phyloP scores from a whole-genome alignment of 208 protist genomes.

The Tritrichomonas musculus region DNA sequence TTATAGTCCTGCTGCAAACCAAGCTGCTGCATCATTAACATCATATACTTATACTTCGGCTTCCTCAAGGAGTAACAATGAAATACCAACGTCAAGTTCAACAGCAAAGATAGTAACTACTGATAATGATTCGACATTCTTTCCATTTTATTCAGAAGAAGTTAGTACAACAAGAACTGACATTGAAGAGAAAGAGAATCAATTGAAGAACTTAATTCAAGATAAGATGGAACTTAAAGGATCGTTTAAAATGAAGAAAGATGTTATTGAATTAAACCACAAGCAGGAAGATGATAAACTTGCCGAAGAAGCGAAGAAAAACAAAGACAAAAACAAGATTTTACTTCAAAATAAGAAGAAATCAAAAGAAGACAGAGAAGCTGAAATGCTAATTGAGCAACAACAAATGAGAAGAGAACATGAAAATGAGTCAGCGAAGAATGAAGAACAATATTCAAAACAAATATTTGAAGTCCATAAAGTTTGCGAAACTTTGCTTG shows the following conservation, averaged over 20 bases:
- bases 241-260: constrained; percentile 29
- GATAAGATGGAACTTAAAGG: not conserved
- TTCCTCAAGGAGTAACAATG: too few species aligned
- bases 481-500: not conserved
- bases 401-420: not conserved
- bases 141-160: not conserved
- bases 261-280: not conserved
- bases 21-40: too few species aligned
- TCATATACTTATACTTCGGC: too few species aligned
- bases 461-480: not conserved
- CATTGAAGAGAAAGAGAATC: constrained; percentile 16
- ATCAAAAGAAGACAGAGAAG: not conserved
- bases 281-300: not conserved
- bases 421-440: not conserved
- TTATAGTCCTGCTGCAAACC: too few species aligned
- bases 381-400: not conserved
- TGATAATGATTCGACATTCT: not conserved
- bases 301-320: not conserved
- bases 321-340: not conserved
- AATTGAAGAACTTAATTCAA: not conserved
- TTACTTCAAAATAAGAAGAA: constrained; percentile 20
- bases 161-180: not conserved
- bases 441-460: not conserved
- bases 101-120: not conserved
- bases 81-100: too few species aligned